Evolutionary conservation across 345 rosid genomes (phyloP), one percentile per base, ranked within the genome.

Genomic region (Excoecaria cochinchinensis): DNA sequence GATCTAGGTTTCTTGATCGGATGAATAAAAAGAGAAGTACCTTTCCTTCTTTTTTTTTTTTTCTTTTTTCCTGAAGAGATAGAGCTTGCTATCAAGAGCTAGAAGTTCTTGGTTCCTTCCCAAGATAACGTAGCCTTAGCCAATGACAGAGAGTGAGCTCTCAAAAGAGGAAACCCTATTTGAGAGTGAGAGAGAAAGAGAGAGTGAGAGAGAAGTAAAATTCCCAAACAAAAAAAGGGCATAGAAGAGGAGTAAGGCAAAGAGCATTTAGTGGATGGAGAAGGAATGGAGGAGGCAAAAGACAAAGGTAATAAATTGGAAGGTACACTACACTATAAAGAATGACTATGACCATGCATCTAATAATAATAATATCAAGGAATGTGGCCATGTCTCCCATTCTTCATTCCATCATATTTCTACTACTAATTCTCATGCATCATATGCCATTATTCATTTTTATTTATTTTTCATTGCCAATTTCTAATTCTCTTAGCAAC

Each of bases 341-440:
- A 87, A 86, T 81, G 95, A 89, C 82, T 84, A 83, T 83, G 91
- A 87, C 89, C 81, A 84, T 86, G 82, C 91, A 81, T 90, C 92
- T 88, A 87, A 85, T 89, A 87, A 87, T 89, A 90, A 89, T 89
- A 89, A 89, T 82, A 82, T 84, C 82, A 77, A 24, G 9, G 48
- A 75, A 65, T 82, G 87, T 86, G 87, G 87, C 83, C 84, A 83
- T 86, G 89, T 88, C 87, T 88, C 86, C 85, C 82, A 75, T 82
- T 83, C 48, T 67, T 78, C 83, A 70, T 76, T 82, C 79, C 55
- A 9, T 70, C 71, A 75, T 48, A 66, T 74, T 31, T 78, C 53
- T 67, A 12, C 25, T 24, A 8, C 44, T 66, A 69, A 76, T 76
- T 80, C 84, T 80, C 82, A 74, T 84, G 84, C 84, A 83, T 76